phyloP scores from a whole-genome alignment of 192 early-diverging fungal genomes.

The Umbelopsis ramanniana region DNA sequence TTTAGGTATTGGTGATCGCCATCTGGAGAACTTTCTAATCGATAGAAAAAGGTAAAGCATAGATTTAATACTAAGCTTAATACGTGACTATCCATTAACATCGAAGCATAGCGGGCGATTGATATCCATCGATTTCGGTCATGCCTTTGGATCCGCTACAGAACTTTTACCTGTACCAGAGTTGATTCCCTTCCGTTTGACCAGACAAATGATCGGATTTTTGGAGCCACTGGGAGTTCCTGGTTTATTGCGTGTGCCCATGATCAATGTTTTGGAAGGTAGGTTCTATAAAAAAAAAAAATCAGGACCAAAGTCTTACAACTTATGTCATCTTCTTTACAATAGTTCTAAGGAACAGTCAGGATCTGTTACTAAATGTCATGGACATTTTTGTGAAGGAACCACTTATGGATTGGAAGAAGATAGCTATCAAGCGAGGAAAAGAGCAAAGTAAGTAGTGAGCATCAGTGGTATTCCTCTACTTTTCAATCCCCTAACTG shows the following conservation, averaged over 20 bases:
- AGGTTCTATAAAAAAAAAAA: neutral
- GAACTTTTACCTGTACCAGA: conserved; percentile 79
- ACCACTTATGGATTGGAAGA: conserved; percentile 82
- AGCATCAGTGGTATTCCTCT: neutral
- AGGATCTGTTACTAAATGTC: conserved; percentile 70
- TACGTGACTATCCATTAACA: neutral
- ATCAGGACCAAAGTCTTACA: too few species aligned
- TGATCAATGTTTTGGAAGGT: conserved; percentile 70
- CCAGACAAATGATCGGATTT: conserved; percentile 65
- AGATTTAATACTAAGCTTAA: neutral
- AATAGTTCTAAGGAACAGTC: conserved; percentile 59
- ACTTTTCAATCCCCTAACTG: neutral
- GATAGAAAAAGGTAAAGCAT: conserved; percentile 54
- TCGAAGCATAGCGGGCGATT: conserved; percentile 55
- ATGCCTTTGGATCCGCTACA: conserved; percentile 84
- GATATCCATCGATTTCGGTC: conserved; percentile 82
- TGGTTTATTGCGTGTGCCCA: conserved; percentile 66
- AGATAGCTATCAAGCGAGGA: conserved; percentile 63
- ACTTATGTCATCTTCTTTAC: neutral
- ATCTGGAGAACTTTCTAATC: conserved; percentile 78
- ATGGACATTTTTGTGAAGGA: conserved; percentile 85
- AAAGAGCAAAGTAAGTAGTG: conserved; percentile 56
- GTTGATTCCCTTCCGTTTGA: conserved; percentile 76
- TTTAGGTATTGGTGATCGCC: conserved; percentile 81
- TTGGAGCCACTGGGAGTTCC: conserved; percentile 69